These are phyloP conservation scores for Podaxis rugospora DNA, from an alignment of 768 basidiomycete genomes.

Conservation along the genomic window DNA sequence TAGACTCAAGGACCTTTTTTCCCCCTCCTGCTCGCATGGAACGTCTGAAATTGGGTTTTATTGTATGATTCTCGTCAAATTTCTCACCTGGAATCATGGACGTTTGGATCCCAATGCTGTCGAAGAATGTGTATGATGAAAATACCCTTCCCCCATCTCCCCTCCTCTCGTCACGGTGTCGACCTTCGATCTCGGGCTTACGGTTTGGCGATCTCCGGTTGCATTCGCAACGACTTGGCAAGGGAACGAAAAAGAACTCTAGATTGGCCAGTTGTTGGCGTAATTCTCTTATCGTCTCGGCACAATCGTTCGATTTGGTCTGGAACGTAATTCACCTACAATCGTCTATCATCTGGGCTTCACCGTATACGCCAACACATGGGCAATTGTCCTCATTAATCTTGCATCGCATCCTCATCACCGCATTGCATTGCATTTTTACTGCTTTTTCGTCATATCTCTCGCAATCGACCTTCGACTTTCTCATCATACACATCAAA, in stretches of 20 bases:
- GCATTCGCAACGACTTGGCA: not conserved
- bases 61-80: constrained; percentile 12
- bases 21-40: constrained; percentile 9
- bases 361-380: constrained; percentile 8
- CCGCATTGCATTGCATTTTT: constrained; percentile 11
- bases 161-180: not conserved
- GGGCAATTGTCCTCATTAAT: constrained; percentile 8
- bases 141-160: constrained; percentile 7
- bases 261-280: constrained; percentile 10
- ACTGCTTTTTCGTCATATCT: constrained; percentile 5
- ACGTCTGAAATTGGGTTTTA: constrained; percentile 10
- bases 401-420: constrained; percentile 7
- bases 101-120: constrained; percentile 7
- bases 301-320: not conserved
- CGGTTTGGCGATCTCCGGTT: not conserved
- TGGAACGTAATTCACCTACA: constrained; percentile 6
- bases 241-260: constrained; percentile 8
- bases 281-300: constrained; percentile 9
- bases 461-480: constrained; percentile 1
- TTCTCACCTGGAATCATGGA: constrained; percentile 9
- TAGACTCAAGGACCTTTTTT: constrained; percentile 5
- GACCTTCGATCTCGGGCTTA: not conserved
- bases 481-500: constrained; percentile 12
- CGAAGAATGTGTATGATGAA: constrained; percentile 12
- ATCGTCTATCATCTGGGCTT: not conserved